These are phyloP conservation scores for Podospora sp. DNA, from an alignment of 495 filamentous ascomycete genomes.

Conservation along the genomic window DNA sequence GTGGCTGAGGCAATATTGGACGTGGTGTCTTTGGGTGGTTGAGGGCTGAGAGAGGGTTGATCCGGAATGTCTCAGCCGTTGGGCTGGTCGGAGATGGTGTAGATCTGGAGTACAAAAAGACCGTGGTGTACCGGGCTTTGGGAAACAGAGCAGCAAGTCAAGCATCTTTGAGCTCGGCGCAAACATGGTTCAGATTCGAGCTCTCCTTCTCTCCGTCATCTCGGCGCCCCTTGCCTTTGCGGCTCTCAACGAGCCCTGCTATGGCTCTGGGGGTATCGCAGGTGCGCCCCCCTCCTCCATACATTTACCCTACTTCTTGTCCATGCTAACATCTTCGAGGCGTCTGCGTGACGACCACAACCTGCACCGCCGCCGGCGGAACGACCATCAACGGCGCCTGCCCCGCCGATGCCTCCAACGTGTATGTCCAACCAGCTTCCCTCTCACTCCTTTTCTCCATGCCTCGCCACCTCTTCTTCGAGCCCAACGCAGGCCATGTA, in stretches of 20 bases:
- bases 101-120: not conserved
- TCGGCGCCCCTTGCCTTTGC: constrained; percentile 30
- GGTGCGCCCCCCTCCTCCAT: constrained; percentile 16
- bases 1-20: constrained; percentile 2
- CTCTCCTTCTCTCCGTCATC: constrained; percentile 4
- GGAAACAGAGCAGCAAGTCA: not conserved
- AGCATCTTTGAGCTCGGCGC: not conserved
- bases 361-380: constrained; percentile 38
- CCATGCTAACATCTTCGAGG: constrained; percentile 23
- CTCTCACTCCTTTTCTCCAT: too few species aligned
- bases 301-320: not conserved
- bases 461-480: too few species aligned
- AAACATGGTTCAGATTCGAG: constrained; percentile 4
- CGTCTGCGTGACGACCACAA: constrained; percentile 38
- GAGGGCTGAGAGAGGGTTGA: not conserved
- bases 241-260: constrained; percentile 43
- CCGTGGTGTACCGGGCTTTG: not conserved
- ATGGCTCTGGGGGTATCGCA: constrained; percentile 32
- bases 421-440: constrained; percentile 14
- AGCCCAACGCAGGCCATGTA: too few species aligned
- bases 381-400: constrained; percentile 38
- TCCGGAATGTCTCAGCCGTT: not conserved
- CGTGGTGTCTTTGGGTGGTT: not conserved
- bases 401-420: constrained; percentile 37
- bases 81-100: not conserved